Evolutionary conservation across 306 rosid species (phyloP), one percentile per base, ranked within the genome.

Genomic region (Dalbergia cochinchinensis): DNA sequence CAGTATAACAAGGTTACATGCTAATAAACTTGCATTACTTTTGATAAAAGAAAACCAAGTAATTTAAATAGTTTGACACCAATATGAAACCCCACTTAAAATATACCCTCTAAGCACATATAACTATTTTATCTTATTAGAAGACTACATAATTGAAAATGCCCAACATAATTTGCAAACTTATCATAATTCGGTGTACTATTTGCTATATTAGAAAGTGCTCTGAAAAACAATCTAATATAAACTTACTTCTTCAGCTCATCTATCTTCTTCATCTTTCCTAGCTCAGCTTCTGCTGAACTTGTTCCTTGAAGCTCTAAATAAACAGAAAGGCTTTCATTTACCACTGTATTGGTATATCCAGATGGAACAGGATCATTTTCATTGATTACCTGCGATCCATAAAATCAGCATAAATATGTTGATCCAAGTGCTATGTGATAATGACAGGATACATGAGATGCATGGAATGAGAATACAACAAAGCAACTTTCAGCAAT

Each of bases 251-350:
- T 84, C 55, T 22, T 84, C 50, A 84, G 85, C 53, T 84, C 84
- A 2, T 84, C 86, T 45, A 87, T 87, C 86, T 84, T 87, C 86
- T 82, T 84, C 58, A 70, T 66, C 88, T 66, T 84, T 77, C 68
- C 86, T 4, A 37, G 65, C 74, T 84, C 84, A n/a, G 80, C 78
- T 71, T 87, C 88, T 7, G 78, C 88, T 64, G 88, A 69, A 58
- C 18, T 78, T 33, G 66, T 5, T 63, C 86, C 88, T 65, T 78
- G 82, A 59, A 86, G 76, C 71, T 87, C 90, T 39, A 87, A 39
- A 78, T 87, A 87, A 54, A 84, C 90, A 74, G 88, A 87, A 22
- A 87, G 66, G 78, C 35, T 81, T 72, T 84, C 88, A 65, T 84
- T 84, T 45, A 87, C 86, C 14, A 84, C 86, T 9, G 83, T 8